phyloP scores from a whole-genome alignment of 2,329 filamentous ascomycete species.

The Alternaria hordeiaustralica region DNA sequence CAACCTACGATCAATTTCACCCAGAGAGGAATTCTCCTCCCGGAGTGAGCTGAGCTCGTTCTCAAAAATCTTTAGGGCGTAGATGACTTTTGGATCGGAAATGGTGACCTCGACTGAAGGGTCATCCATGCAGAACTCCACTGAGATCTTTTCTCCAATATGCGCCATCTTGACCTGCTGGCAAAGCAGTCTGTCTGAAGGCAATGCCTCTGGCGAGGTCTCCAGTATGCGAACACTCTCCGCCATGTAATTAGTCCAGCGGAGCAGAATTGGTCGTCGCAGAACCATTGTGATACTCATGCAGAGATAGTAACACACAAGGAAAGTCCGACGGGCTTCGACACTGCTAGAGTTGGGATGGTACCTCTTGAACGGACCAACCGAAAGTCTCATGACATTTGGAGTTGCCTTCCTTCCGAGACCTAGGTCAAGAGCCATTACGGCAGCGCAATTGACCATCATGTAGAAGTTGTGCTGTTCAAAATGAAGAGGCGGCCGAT shows the following conservation, averaged over 20 bases:
- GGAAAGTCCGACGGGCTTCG: conserved; percentile 65
- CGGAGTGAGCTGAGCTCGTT: conserved; percentile 53
- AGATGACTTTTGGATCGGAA: conserved; percentile 62
- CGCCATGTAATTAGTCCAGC: conserved; percentile 69
- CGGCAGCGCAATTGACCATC: conserved; percentile 78
- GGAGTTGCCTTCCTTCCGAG: conserved; percentile 66
- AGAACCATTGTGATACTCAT: conserved; percentile 65
- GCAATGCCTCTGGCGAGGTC: conserved; percentile 62
- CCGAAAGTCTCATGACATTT: conserved; percentile 47
- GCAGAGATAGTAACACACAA: conserved; percentile 67
- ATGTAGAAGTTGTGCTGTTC: conserved; percentile 92
- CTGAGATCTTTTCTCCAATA: conserved; percentile 64
- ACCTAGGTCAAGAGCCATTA: conserved; percentile 85
- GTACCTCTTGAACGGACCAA: conserved; percentile 42
- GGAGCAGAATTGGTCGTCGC: conserved; percentile 63
- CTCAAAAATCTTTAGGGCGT: conserved; percentile 62
- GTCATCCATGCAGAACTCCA: conserved; percentile 64
- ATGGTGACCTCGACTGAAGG: conserved; percentile 59
- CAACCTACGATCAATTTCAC: conserved; percentile 44
- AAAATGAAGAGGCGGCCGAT: conserved; percentile 80
- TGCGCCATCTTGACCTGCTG: conserved; percentile 65
- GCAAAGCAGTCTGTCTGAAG: conserved; percentile 62
- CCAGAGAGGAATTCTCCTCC: conserved; percentile 49
- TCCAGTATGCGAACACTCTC: conserved; percentile 66
- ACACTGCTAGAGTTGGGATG: conserved; percentile 59